phyloP scores from a whole-genome alignment of 495 filamentous ascomycete genomes.

The Melanomma pulvis-pyrius region DNA sequence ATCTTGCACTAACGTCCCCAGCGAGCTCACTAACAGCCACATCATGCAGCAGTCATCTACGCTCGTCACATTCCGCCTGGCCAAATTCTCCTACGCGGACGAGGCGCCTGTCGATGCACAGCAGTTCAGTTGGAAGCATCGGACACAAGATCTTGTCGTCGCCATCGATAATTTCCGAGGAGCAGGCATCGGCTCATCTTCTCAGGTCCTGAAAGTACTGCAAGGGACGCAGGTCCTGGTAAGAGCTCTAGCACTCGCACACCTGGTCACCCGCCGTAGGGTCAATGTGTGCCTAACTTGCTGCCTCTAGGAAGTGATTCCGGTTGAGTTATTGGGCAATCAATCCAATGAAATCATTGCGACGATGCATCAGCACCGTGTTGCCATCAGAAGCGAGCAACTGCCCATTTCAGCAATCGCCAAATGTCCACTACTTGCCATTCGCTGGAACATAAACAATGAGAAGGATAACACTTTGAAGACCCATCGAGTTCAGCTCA shows the following conservation, averaged over 20 bases:
- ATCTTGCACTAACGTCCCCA: constrained; percentile 16
- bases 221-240: constrained; percentile 49
- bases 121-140: constrained; percentile 41
- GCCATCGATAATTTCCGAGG: constrained; percentile 43
- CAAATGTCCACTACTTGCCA: constrained; percentile 30
- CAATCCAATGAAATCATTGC: constrained; percentile 5
- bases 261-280: neutral
- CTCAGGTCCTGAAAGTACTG: constrained; percentile 45
- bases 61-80: constrained; percentile 19
- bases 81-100: constrained; percentile 42
- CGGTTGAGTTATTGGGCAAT: constrained; percentile 24
- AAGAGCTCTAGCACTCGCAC: constrained; percentile 17
- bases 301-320: constrained; percentile 24
- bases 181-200: constrained; percentile 10
- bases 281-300: neutral
- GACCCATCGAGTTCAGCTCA: constrained; percentile 53
- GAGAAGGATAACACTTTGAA: constrained; percentile 34
- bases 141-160: constrained; percentile 43
- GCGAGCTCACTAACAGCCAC: constrained; percentile 4
- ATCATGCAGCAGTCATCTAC: constrained; percentile 5
- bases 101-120: constrained; percentile 22
- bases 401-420: constrained; percentile 35
- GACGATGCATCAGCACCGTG: constrained; percentile 3
- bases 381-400: constrained; percentile 29
- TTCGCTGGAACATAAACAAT: constrained; percentile 35